These are phyloP conservation scores for Monsonia emarginata DNA, from an alignment of 441 rosid species.

Conservation along the genomic window DNA sequence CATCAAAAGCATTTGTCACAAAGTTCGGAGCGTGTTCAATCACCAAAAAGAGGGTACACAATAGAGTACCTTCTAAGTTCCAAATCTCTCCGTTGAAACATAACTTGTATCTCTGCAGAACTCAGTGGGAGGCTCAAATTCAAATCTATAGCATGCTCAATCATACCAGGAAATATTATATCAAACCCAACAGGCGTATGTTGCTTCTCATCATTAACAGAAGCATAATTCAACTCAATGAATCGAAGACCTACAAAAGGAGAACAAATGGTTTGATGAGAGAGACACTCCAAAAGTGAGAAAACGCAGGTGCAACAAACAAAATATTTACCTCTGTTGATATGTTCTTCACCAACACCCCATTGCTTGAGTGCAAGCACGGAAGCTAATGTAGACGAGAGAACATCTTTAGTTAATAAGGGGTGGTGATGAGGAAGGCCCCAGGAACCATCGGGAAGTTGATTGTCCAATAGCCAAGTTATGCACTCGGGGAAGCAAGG, in stretches of 20 bases:
- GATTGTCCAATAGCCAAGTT: constrained; percentile 15
- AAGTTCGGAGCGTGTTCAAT: no score
- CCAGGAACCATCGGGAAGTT: constrained; percentile 16
- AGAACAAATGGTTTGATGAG: background rate
- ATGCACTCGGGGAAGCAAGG: constrained; percentile 12
- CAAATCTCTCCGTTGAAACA: background rate
- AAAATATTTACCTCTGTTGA: background rate
- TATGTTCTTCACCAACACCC: background rate
- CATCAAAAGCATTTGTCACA: background rate
- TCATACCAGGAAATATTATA: constrained; percentile 12
- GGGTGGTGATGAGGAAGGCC: background rate
- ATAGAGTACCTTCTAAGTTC: background rate
- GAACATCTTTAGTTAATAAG: background rate
- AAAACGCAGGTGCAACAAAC: background rate
- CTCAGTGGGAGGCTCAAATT: constrained; percentile 5
- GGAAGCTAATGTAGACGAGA: background rate
- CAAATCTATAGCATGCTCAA: background rate
- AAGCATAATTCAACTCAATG: background rate
- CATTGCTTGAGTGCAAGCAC: background rate
- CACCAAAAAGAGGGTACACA: background rate
- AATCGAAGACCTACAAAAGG: background rate
- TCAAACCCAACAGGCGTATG: constrained; percentile 13
- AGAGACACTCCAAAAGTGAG: background rate
- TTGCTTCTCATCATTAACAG: constrained; percentile 2
- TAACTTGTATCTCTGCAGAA: background rate